Base-by-base conservation (phyloP, 371 early-diverging fungal species). In the Mortierella sp. region DNA sequence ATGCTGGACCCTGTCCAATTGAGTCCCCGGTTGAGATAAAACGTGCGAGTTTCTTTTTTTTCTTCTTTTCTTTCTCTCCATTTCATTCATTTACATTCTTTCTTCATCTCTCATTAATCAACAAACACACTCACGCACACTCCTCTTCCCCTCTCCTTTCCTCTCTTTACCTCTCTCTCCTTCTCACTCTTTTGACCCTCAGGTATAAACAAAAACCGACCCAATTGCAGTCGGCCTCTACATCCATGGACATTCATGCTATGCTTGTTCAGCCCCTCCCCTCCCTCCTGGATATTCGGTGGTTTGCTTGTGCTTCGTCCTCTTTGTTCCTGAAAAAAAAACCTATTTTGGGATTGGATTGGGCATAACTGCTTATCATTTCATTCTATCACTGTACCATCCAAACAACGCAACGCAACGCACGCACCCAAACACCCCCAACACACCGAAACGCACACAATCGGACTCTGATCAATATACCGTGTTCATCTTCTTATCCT, bases 1-100 rank as follows among this genome's bases (percentile, higher is more conserved):
- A n/a, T 39, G 61, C 37, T 61, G 61, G 61, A 61, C 61, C 61
- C 61, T 61, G 34, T 34, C 37, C 7, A 61, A 34, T 8, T 52
- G 53, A 34, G 22, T 19, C 19, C n/a, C n/a, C n/a, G n/a, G n/a
- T n/a, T n/a, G n/a, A 61, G n/a, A 55, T 19, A 45, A 58, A 58
- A 37, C 3, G 34, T 31, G 37, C 34, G 37, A 61, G 22, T 19
- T 34, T 61, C 37, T 22, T 34, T 58, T 34, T 34, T 6, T 6
- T 0, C 0, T 67, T 67, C 19, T 13, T 39, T 67, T 39, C 16
- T 50, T 50, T 34, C 16, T 11, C 24, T 47, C 31, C 48, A 44
- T 29, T 22, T 44, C 66, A 41, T 8, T 11, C 53, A 53, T 22
- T 53, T 26, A 31, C 58, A 29, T 29, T 58, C 58, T 11, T 55